Conservation (phyloP, 306 rosid genomes). For the Quercus wislizeni region DNA sequence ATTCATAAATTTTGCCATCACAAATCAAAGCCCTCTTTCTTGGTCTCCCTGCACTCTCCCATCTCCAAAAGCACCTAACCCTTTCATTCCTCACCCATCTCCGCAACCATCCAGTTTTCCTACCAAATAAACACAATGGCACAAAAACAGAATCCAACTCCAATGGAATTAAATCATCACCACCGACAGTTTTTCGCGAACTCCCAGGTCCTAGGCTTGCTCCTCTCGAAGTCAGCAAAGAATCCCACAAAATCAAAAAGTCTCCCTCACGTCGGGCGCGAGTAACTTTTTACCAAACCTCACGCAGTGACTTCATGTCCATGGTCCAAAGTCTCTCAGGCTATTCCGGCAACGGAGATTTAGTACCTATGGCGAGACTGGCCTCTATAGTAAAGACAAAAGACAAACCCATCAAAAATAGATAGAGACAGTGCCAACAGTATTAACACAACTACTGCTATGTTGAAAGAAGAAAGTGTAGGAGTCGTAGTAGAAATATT, state of each 20-base stretch:
- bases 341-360: constrained; percentile 37
- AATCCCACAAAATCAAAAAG: constrained; percentile 69
- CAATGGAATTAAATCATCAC: constrained; percentile 34
- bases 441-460: constrained; percentile 27
- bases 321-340: constrained; percentile 88
- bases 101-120: neutral
- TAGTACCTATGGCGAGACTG: constrained; percentile 66
- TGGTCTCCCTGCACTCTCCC: neutral
- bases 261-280: constrained; percentile 57
- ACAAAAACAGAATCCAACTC: constrained; percentile 24
- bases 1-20: too few species aligned
- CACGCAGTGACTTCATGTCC: constrained; percentile 69
- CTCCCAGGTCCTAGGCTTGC: constrained; percentile 77
- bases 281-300: constrained; percentile 65
- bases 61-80: too few species aligned
- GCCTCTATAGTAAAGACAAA: constrained; percentile 61
- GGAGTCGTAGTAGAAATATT: constrained; percentile 44
- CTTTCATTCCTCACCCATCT: neutral
- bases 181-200: constrained; percentile 30
- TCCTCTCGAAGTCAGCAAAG: constrained; percentile 65
- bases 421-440: constrained; percentile 21
- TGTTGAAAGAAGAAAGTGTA: constrained; percentile 30
- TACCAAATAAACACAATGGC: neutral
- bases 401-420: constrained; percentile 65
- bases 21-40: too few species aligned